Evolutionary conservation across 768 basidiomycete genomes (phyloP).

Genomic region (Dentipellis fragilis): DNA sequence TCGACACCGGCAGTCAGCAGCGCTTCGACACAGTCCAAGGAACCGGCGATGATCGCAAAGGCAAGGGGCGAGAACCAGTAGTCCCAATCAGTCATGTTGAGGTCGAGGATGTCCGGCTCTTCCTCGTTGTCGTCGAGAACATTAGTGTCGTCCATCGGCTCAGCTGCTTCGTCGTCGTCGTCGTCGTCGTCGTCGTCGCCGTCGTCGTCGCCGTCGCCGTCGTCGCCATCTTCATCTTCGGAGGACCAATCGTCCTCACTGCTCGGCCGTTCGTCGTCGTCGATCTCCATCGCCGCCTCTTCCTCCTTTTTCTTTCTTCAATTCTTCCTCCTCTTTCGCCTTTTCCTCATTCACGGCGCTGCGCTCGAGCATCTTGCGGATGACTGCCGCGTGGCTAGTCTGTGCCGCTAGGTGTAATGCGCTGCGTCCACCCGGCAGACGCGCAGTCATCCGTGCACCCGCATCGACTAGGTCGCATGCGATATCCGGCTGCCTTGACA

Average conservation of each 20-base stretch:
- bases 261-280: conserved; percentile 12
- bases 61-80: conserved; percentile 40
- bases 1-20: conserved; percentile 41
- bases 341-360: conserved; percentile 27
- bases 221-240: conserved; percentile 3
- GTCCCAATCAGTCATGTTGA: conserved; percentile 51
- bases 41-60: conserved; percentile 41
- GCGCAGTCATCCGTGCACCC: conserved; percentile 43
- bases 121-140: conserved; percentile 40
- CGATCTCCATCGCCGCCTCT: conserved; percentile 1
- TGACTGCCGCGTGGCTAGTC: conserved; percentile 28
- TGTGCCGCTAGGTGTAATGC: conserved; percentile 50
- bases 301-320: conserved; percentile 6
- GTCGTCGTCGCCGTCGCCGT: conserved; percentile 7
- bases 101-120: conserved; percentile 44
- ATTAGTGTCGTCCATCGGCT: conserved; percentile 18
- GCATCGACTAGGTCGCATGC: conserved; percentile 43
- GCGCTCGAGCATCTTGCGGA: conserved; percentile 40
- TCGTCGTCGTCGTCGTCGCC: conserved; percentile 14
- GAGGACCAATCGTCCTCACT: conserved; percentile 15
- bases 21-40: conserved; percentile 31
- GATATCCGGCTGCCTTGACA: conserved; percentile 35
- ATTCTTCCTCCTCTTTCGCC: conserved; percentile 14
- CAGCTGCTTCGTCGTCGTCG: conserved; percentile 10
- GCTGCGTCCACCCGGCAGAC: conserved; percentile 47